phyloP scores from a whole-genome alignment of 805 yeast genomes.

The Blastobotrys robertii region DNA sequence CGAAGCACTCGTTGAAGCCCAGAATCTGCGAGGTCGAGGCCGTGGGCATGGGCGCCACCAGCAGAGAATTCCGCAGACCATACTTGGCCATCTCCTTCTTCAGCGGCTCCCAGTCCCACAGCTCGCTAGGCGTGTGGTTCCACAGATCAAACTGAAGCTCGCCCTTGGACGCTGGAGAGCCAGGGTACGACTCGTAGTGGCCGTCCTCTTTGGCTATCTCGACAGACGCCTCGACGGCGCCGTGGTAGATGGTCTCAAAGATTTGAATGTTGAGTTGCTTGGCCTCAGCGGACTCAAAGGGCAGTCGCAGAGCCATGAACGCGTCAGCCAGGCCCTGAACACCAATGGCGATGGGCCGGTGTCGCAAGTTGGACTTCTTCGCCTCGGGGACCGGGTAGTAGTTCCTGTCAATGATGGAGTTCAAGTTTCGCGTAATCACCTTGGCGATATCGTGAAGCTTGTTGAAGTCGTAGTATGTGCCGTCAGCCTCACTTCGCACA shows the following conservation, averaged over 20 bases:
- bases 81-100: slow-evolving; percentile 47
- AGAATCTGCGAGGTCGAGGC: slow-evolving; percentile 95
- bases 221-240: slow-evolving; percentile 75
- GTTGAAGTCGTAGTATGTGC: slow-evolving; percentile 56
- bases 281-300: slow-evolving; percentile 81
- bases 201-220: slow-evolving; percentile 70
- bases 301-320: slow-evolving; percentile 67
- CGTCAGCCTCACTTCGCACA: slow-evolving; percentile 40
- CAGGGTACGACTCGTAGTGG: slow-evolving; percentile 59
- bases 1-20: slow-evolving; percentile 92
- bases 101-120: slow-evolving; percentile 80
- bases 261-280: slow-evolving; percentile 68
- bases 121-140: slow-evolving; percentile 64
- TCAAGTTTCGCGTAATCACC: slow-evolving; percentile 68
- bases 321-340: slow-evolving; percentile 96
- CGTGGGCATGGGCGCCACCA: slow-evolving; percentile 88
- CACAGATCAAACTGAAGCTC: slow-evolving; percentile 79
- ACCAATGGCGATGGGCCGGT: slow-evolving; percentile 94
- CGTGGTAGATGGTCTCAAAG: slow-evolving; percentile 94
- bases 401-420: slow-evolving; percentile 76
- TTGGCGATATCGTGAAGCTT: slow-evolving; percentile 68
- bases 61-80: slow-evolving; percentile 79
- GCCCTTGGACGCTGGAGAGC: slow-evolving; percentile 89
- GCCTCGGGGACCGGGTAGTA: slow-evolving; percentile 79
- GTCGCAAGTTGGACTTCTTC: slow-evolving; percentile 60